phyloP scores from a whole-genome alignment of 1,284 basidiomycete species.

The Sporisorium reilianum region DNA sequence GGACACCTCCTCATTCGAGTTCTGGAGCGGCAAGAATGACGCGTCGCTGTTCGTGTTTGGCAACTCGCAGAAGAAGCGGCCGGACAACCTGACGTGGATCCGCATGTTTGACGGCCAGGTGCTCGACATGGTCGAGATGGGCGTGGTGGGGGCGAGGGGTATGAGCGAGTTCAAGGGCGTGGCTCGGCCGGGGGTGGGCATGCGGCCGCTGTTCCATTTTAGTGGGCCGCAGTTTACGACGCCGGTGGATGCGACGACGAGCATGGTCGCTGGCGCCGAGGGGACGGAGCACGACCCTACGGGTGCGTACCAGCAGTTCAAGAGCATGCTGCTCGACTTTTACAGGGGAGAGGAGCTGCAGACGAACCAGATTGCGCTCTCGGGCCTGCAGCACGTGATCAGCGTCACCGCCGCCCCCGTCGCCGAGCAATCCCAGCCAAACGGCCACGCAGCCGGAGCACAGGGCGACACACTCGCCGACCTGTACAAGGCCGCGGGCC shows the following conservation, averaged over 20 bases:
- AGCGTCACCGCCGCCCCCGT: constrained; percentile 59
- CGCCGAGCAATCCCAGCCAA: not conserved
- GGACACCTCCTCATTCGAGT: constrained; percentile 81
- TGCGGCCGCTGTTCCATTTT: constrained; percentile 94
- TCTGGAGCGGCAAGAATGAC: constrained; percentile 95
- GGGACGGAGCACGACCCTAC: constrained; percentile 46
- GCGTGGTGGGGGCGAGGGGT: constrained; percentile 81
- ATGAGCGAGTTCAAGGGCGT: constrained; percentile 91
- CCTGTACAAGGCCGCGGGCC: constrained; percentile 59
- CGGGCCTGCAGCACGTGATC: constrained; percentile 88
- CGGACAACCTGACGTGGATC: constrained; percentile 86
- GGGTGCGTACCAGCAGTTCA: constrained; percentile 73
- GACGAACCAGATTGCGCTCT: constrained; percentile 82
- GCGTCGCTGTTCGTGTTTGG: constrained; percentile 91
- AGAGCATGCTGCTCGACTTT: constrained; percentile 86
- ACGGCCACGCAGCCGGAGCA: constrained; percentile 2
- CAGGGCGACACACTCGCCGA: constrained; percentile 43
- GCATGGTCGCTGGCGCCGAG: constrained; percentile 41
- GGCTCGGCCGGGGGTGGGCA: constrained; percentile 87
- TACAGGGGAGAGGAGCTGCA: constrained; percentile 84
- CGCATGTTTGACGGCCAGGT: constrained; percentile 88
- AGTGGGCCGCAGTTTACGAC: constrained; percentile 74
- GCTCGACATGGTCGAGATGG: constrained; percentile 94
- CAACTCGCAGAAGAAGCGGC: constrained; percentile 93
- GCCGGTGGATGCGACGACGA: constrained; percentile 66